A percentile compares a stretch with the other conserved stretches of the same genome.
Evolutionary conservation across 768 basidiomycete species (phyloP).

Genomic region (Boletus insuetus): DNA sequence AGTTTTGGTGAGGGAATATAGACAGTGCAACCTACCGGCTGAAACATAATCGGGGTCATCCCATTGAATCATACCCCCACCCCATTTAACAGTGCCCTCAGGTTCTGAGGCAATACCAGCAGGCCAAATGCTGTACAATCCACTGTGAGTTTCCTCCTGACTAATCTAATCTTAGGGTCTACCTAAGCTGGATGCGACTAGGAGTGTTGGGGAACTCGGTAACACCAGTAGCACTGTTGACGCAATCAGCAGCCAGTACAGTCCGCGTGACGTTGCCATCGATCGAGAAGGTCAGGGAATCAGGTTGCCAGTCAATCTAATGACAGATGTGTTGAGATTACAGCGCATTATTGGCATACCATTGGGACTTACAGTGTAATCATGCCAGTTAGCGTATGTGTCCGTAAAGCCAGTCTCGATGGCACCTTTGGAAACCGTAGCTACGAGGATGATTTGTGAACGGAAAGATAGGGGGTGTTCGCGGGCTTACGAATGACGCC

Average conservation of each 20-base stretch:
- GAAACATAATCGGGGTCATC: conserved; percentile 70
- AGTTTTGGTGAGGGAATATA: background rate
- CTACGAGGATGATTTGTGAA: conserved; percentile 24
- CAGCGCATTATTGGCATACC: background rate
- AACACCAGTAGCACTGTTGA: conserved; percentile 51
- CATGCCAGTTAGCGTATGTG: conserved; percentile 69
- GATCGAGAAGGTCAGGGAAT: conserved; percentile 61
- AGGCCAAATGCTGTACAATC: conserved; percentile 64
- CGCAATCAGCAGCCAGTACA: conserved; percentile 55
- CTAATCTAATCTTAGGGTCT: conserved; percentile 5
- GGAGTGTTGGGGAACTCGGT: conserved; percentile 74
- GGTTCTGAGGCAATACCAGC: conserved; percentile 63
- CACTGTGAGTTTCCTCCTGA: conserved; percentile 3
- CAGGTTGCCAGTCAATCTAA: conserved; percentile 81
- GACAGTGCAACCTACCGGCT: conserved; percentile 42
- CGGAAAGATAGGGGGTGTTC: background rate
- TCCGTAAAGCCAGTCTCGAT: conserved; percentile 51
- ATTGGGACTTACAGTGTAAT: conserved; percentile 57
- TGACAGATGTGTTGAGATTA: background rate
- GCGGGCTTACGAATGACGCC: conserved; percentile 56
- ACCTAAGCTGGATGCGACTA: conserved; percentile 79
- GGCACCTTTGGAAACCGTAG: conserved; percentile 47
- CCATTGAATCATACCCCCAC: conserved; percentile 84
- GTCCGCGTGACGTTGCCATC: conserved; percentile 74
- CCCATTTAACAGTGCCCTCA: conserved; percentile 74